Percentiles rank a stretch among this genome's conserved stretches.
These are phyloP conservation scores for Colletotrichum eleusines DNA, from an alignment of 2,329 filamentous ascomycete species.

Conservation along the genomic window DNA sequence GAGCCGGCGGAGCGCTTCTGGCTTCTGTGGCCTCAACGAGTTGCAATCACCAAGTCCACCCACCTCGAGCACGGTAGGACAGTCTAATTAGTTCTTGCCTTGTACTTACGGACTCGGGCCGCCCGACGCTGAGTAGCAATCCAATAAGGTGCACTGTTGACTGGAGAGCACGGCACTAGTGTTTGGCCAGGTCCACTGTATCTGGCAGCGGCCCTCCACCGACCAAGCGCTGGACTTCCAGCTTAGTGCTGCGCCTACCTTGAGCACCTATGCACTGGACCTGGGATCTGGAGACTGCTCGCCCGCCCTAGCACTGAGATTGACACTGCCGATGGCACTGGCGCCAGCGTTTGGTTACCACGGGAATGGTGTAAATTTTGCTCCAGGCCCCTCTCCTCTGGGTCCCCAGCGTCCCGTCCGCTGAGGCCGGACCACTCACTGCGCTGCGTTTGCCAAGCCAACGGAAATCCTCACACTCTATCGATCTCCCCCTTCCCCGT, in stretches of 20 bases:
- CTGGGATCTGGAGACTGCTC: background rate
- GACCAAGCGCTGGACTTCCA: background rate
- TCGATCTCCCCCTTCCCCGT: constrained; percentile 7
- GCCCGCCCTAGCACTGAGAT: background rate
- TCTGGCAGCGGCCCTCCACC: background rate
- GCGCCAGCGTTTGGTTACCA: constrained; percentile 31
- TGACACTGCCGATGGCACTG: constrained; percentile 4
- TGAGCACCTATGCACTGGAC: background rate
- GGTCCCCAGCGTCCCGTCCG: constrained; percentile 1
- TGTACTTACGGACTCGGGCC: background rate
- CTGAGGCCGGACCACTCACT: constrained; percentile 16
- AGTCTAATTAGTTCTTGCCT: background rate
- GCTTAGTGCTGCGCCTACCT: background rate
- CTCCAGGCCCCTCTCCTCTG: constrained; percentile 7
- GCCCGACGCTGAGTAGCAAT: background rate
- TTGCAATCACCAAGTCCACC: background rate
- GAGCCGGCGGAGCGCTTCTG: constrained; percentile 1
- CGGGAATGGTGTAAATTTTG: constrained; percentile 30
- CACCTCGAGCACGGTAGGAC: background rate
- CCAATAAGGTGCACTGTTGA: background rate
- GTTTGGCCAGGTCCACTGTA: background rate
- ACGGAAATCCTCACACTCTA: constrained; percentile 3
- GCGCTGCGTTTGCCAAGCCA: constrained; percentile 12
- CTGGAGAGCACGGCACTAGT: background rate
- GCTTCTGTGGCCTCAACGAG: background rate